A percentile compares a stretch with the other conserved stretches of the same genome.
These are phyloP conservation scores for Solanum appendiculatum DNA, from an alignment of 257 asterid species.

Conservation along the genomic window DNA sequence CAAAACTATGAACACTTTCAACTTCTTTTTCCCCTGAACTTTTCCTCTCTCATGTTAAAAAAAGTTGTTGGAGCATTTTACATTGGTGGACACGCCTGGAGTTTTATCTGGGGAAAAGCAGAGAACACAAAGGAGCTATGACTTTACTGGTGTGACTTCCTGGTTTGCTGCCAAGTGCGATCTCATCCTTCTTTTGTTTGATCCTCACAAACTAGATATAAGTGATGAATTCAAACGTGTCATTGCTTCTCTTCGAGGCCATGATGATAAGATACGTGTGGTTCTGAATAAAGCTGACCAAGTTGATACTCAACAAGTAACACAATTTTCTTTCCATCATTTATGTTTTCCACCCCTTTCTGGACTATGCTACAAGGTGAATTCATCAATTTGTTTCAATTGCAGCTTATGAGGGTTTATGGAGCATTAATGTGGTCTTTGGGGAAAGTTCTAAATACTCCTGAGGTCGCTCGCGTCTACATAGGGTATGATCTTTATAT, in stretches of 20 bases:
- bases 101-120: slow-evolving; percentile 97
- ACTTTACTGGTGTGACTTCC: slow-evolving; percentile 93
- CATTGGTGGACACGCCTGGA: slow-evolving; percentile 95
- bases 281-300: slow-evolving; percentile 97
- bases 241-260: slow-evolving; percentile 84
- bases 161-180: slow-evolving; percentile 97
- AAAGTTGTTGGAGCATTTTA: slow-evolving; percentile 89
- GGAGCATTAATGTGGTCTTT: slow-evolving; percentile 99
- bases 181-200: slow-evolving; percentile 80
- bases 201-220: slow-evolving; percentile 95
- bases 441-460: slow-evolving; percentile 92
- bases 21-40: slow-evolving; percentile 7
- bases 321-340: not conserved
- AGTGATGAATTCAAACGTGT: slow-evolving; percentile 96
- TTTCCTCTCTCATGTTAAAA: not conserved
- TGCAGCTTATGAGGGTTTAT: slow-evolving; percentile 94
- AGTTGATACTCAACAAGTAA: slow-evolving; percentile 92
- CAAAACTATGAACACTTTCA: not conserved
- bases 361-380: not conserved
- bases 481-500: slow-evolving; percentile 61
- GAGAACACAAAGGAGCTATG: slow-evolving; percentile 92
- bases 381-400: slow-evolving; percentile 3
- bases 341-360: not conserved
- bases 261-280: slow-evolving; percentile 94
- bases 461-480: slow-evolving; percentile 87